phyloP scores from a whole-genome alignment of 2,329 filamentous ascomycete genomes.

The Aureobasidium musti region DNA sequence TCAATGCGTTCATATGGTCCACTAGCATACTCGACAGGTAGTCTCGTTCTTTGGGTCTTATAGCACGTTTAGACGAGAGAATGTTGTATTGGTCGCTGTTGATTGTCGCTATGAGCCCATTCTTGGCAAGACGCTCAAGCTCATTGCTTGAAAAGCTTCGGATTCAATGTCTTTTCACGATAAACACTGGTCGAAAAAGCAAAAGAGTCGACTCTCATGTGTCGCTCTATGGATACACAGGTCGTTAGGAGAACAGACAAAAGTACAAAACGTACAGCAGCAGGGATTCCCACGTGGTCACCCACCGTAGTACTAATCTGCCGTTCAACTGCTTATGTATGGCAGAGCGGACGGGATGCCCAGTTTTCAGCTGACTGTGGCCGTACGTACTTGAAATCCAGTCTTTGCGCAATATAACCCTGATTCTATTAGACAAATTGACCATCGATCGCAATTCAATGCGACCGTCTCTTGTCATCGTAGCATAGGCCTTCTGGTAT shows the following conservation, averaged over 20 bases:
- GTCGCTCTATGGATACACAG: too few relatives aligned
- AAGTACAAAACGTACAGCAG: conserved; percentile 4
- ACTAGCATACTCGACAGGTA: not conserved
- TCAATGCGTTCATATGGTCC: not conserved
- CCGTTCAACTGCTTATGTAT: conserved; percentile 10
- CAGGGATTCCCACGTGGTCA: conserved; percentile 10
- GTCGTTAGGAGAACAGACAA: too few relatives aligned
- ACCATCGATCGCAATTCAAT: too few relatives aligned
- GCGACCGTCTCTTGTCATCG: too few relatives aligned
- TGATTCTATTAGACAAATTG: too few relatives aligned
- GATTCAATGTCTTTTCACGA: too few relatives aligned
- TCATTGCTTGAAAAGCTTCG: not conserved
- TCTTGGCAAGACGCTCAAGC: not conserved
- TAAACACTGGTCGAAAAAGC: too few relatives aligned
- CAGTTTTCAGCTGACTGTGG: conserved; percentile 13
- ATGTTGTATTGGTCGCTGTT: not conserved
- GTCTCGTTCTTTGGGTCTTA: not conserved
- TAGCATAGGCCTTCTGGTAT: too few relatives aligned
- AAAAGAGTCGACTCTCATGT: not conserved
- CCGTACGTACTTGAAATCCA: not conserved
- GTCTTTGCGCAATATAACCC: not conserved
- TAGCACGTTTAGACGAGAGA: not conserved
- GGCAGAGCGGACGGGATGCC: conserved; percentile 11
- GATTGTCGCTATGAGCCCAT: not conserved
- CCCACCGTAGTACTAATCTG: conserved; percentile 13